A percentile compares a stretch with the other conserved stretches of the same genome.
Conservation (phyloP, 2,329 filamentous ascomycete species). For the Calonectria pauciramosa region DNA sequence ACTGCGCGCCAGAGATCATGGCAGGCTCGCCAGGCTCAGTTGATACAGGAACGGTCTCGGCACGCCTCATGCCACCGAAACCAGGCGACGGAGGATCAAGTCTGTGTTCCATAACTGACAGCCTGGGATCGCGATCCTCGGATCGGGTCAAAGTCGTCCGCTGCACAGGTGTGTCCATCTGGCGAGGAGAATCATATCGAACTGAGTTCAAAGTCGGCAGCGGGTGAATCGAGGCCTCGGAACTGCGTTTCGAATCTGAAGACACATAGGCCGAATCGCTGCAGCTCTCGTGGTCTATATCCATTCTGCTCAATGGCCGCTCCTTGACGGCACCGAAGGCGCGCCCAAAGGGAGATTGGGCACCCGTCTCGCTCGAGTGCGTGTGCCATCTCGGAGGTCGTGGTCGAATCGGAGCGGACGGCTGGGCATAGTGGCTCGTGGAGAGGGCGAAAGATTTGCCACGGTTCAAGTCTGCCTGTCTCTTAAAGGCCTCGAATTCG, state of each 20-base stretch:
- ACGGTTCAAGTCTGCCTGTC: slow-evolving; percentile 77
- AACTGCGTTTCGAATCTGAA: slow-evolving; percentile 67
- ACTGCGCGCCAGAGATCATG: slow-evolving; percentile 67
- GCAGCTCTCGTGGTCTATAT: slow-evolving; percentile 60
- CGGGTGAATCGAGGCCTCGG: slow-evolving; percentile 61
- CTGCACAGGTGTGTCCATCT: slow-evolving; percentile 45
- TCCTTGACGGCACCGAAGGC: slow-evolving; percentile 38
- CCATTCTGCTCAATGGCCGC: slow-evolving; percentile 51
- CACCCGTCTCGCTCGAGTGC: slow-evolving; percentile 59
- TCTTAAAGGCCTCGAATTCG: slow-evolving; percentile 85
- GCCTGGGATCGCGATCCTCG: slow-evolving; percentile 66
- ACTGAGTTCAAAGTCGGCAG: slow-evolving; percentile 58
- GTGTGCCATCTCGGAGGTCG: slow-evolving; percentile 63
- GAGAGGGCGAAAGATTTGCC: slow-evolving; percentile 61
- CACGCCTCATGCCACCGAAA: slow-evolving; percentile 46
- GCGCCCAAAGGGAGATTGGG: slow-evolving; percentile 51
- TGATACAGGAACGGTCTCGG: slow-evolving; percentile 67
- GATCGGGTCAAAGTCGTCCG: slow-evolving; percentile 54
- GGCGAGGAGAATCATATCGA: slow-evolving; percentile 56
- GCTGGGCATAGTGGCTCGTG: slow-evolving; percentile 59
- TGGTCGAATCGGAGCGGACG: slow-evolving; percentile 53
- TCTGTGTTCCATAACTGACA: slow-evolving; percentile 67
- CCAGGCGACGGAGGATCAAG: slow-evolving; percentile 54
- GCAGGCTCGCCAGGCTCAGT: slow-evolving; percentile 61
- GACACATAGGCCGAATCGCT: slow-evolving; percentile 70